Evolutionary conservation across 169 alveolate genomes (phyloP), one percentile per base, ranked within the genome.

Genomic region (Eimeria brunetti): DNA sequence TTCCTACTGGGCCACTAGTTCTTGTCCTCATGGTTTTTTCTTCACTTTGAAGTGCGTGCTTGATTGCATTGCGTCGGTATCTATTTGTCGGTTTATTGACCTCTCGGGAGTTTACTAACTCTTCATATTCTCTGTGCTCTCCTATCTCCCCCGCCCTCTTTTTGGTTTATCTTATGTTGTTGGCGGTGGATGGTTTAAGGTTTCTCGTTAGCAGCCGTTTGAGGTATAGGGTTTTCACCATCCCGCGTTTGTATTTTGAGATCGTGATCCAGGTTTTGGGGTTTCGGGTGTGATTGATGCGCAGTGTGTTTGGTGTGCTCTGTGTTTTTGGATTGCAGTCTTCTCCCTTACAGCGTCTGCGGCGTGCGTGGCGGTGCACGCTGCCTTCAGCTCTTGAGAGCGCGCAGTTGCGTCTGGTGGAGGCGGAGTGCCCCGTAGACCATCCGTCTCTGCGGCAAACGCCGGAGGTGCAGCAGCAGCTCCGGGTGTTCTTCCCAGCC

Each of bases 341-440:
- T 58, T 85, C 92, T 38, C 92, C 92, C 53, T 30, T 85, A 46
- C 92, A 85, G 64, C 92, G 92, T 16, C 64, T 85, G 64, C 76
- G 92, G 44, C 92, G 92, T 8, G 83, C 89, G 71, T 91, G 95
- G 95, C 53, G 89, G 49, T 91, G 95, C 84, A 78, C 90, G 51
- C 84, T 91, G 64, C 95, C 95, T n/a, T 44, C 91, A 24, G 95
- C 95, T 1, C 84, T 91, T 27, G 95, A 91, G 67, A 62, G 81
- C 64, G 41, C 64, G 62, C 92, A 85, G 64, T 62, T 85, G 76
- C 62, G 80, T 64, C 71, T 85, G 81, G 92, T 85, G n/a, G 92
- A 85, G 41, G 6, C 92, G 6, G 92, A 85, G 76, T 85, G 92
- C 51, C 92, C 92, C 9, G 81, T 85, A 51, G 92, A 85, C 8